Evolutionary conservation across 257 asterid species (phyloP).

Genomic region (Fraxinus anomala): DNA sequence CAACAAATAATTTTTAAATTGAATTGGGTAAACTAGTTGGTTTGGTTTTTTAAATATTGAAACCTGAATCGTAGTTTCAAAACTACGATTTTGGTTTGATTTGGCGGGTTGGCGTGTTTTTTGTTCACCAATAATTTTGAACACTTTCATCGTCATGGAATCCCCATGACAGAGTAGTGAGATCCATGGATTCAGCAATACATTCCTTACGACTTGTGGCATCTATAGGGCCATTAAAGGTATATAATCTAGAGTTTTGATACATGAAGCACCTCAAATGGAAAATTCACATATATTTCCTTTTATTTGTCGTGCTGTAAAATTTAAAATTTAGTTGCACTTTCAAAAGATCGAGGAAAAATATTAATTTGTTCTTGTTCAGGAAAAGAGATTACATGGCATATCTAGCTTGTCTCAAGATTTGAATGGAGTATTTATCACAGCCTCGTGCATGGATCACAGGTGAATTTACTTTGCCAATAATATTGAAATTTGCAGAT

Average conservation of each 20-base stretch:
- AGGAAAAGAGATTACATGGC: slow-evolving; percentile 74
- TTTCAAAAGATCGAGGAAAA: slow-evolving; percentile 5
- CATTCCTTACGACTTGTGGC: neutral
- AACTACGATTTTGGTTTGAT: too few species aligned
- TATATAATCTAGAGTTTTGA: neutral
- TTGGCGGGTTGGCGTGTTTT: too few species aligned
- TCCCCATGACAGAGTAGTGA: neutral
- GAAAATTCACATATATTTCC: neutral
- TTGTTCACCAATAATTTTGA: neutral
- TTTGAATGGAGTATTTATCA: slow-evolving; percentile 69
- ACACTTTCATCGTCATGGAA: neutral
- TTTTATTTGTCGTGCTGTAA: neutral
- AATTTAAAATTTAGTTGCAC: neutral
- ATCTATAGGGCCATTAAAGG: neutral
- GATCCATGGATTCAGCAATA: neutral
- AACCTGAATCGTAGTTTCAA: too few species aligned
- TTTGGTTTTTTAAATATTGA: too few species aligned
- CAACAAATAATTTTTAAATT: too few species aligned
- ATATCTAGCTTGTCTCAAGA: slow-evolving; percentile 93
- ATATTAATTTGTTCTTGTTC: slow-evolving; percentile 27
- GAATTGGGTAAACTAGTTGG: too few species aligned
- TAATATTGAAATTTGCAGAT: slow-evolving; percentile 1
- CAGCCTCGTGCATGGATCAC: slow-evolving; percentile 96
- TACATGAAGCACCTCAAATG: neutral
- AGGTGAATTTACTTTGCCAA: slow-evolving; percentile 45